Evolutionary conservation across 768 basidiomycete species (phyloP).

Genomic region (Russula dissimulans): DNA sequence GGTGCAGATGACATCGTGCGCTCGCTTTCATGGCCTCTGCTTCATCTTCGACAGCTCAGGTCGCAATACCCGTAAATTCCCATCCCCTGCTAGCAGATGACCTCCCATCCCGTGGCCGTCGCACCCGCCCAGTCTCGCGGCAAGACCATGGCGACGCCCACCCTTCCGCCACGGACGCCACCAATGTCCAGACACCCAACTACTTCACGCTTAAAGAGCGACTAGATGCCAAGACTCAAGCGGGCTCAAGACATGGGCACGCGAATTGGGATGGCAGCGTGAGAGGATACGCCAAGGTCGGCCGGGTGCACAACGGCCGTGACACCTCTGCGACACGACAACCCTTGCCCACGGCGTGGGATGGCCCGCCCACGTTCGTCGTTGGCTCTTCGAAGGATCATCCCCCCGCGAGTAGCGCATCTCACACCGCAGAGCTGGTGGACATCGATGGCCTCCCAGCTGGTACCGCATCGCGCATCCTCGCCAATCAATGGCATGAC

Average conservation of each 20-base stretch:
- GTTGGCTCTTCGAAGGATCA: slow-evolving; percentile 18
- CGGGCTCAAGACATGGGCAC: slow-evolving; percentile 22
- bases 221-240: slow-evolving; percentile 37
- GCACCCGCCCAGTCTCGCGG: slow-evolving; percentile 36
- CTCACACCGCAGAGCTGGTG: slow-evolving; percentile 1
- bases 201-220: slow-evolving; percentile 59
- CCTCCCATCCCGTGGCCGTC: slow-evolving; percentile 33
- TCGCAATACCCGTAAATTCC: slow-evolving; percentile 48
- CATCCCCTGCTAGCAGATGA: slow-evolving; percentile 67
- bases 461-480: slow-evolving; percentile 37
- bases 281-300: slow-evolving; percentile 42
- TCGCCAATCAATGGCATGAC: slow-evolving; percentile 68
- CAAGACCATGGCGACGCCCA: slow-evolving; percentile 26
- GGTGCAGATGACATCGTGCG: neutral
- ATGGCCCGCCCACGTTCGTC: slow-evolving; percentile 20
- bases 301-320: slow-evolving; percentile 25
- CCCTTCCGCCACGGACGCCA: slow-evolving; percentile 13
- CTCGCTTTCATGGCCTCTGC: slow-evolving; percentile 18
- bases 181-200: slow-evolving; percentile 32
- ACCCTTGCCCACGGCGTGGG: slow-evolving; percentile 35
- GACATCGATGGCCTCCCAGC: slow-evolving; percentile 5
- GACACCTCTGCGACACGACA: slow-evolving; percentile 27
- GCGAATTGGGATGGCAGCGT: slow-evolving; percentile 47
- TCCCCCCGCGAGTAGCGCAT: neutral
- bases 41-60: slow-evolving; percentile 23